phyloP scores from a whole-genome alignment of 2,329 filamentous ascomycete species.

The Aureobasidium vineae region DNA sequence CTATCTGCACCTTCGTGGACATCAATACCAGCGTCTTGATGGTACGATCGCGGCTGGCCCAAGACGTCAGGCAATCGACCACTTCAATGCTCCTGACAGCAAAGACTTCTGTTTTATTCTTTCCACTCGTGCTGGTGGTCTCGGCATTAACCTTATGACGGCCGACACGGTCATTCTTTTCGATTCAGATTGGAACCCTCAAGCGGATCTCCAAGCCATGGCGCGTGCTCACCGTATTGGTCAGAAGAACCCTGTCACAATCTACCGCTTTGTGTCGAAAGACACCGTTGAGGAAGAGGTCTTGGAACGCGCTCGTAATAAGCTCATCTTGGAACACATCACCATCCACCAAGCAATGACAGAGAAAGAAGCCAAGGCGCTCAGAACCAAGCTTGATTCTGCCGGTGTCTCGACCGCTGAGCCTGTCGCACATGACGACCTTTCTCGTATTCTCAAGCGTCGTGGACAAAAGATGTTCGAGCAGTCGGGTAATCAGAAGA shows the following conservation, averaged over 20 bases:
- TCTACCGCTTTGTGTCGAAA: constrained; percentile 94
- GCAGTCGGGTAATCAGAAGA: constrained; percentile 93
- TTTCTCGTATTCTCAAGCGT: constrained; percentile 93
- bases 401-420: constrained; percentile 62
- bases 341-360: constrained; percentile 97
- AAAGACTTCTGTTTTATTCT: constrained; percentile 95
- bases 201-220: constrained; percentile 98
- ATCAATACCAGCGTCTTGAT: constrained; percentile 91
- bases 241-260: constrained; percentile 92
- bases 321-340: constrained; percentile 94
- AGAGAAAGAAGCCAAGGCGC: constrained; percentile 82
- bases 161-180: constrained; percentile 97
- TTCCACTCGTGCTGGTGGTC: constrained; percentile 89
- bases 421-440: constrained; percentile 88
- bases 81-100: constrained; percentile 96
- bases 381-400: constrained; percentile 73
- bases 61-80: constrained; percentile 90
- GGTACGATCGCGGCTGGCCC: constrained; percentile 89
- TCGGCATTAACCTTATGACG: constrained; percentile 99
- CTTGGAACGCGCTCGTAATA: constrained; percentile 92
- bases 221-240: constrained; percentile 96
- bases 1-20: constrained; percentile 88
- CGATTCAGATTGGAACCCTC: constrained; percentile 98
- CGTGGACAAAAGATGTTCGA: constrained; percentile 99
- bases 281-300: constrained; percentile 99